Evolutionary conservation across 192 early-diverging fungal species (phyloP), one percentile per base, ranked within the genome.

Genomic region (Podila minutissima): DNA sequence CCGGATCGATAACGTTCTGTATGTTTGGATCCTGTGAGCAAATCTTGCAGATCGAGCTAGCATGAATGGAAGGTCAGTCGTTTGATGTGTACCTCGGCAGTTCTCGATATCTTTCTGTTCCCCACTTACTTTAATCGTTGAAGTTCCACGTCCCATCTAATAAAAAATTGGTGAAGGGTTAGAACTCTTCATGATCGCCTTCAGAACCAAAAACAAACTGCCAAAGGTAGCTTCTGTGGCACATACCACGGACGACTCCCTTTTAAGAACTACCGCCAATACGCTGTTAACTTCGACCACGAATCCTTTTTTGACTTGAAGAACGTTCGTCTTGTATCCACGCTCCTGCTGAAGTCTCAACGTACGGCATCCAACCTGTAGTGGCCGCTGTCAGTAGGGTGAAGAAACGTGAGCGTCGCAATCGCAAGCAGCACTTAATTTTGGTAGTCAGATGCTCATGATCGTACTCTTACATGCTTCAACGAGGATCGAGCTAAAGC

Each of bases 1-100:
- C 85, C 87, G 24, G 91, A 84, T 77, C 91, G 91, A 77, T 93
- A 94, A 1, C 95, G 87, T 77, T 94, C 92, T 10, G 85, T 77
- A 22, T 84, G 68, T 58, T 91, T 90, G 13, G 81, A 67, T 29
- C 87, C 88, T 0, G 90, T 87, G 17, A 89, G 70, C 2, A 94
- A 81, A 70, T 94, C 92, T 74, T 91, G 87, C 38, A 97, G 72
- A 3, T 93, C 92, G 59, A 94, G 81, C 86, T 92, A 83, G 28
- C 59, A 72, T 58, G 64, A 61, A 33, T 48, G 31, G 28, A 58
- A 35, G 7, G 6, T 50, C 19, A 17, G 33, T 75, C 31, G 31
- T 37, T 24, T 59, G 48, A 31, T 20, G 50, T 63, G 38, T 32
- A 26, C 41, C 11, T 60, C 10, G 12, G 29, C 20, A 50, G 49